Conservation (phyloP, 495 filamentous ascomycete genomes). For the Staphylotrichum longicolle region DNA sequence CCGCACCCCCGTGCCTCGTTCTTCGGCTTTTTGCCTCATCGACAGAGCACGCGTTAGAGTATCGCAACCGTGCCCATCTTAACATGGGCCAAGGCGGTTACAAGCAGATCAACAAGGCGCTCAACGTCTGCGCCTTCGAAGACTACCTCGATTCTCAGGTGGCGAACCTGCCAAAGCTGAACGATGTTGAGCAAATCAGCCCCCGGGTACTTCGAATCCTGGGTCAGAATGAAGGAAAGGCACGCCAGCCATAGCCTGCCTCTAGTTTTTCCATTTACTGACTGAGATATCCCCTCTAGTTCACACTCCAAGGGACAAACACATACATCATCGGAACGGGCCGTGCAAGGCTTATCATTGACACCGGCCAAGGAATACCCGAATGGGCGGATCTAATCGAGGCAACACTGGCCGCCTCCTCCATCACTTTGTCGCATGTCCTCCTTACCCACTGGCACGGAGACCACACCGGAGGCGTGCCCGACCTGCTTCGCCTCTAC, state of each 20-base stretch:
- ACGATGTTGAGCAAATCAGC: constrained; percentile 4
- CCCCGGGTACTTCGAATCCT: background rate
- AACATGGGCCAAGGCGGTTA: background rate
- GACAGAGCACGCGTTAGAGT: no score
- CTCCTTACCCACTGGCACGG: constrained; percentile 81
- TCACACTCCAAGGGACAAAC: constrained; percentile 55
- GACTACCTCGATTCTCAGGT: background rate
- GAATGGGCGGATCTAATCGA: constrained; percentile 27
- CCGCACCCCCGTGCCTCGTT: no score
- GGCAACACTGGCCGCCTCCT: background rate
- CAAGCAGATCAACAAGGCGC: background rate
- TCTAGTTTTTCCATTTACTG: background rate
- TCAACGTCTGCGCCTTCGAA: constrained; percentile 3
- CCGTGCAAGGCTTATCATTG: constrained; percentile 59
- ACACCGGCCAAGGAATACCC: constrained; percentile 63
- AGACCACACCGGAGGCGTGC: constrained; percentile 71
- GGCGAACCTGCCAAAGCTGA: background rate
- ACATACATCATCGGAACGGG: constrained; percentile 72
- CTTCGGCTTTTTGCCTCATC: no score
- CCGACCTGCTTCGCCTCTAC: constrained; percentile 50
- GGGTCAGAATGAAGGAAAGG: constrained; percentile 2
- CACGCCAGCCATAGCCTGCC: background rate
- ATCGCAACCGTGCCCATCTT: no score
- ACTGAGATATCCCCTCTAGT: background rate
- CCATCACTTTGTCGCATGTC: background rate